Base-by-base conservation (phyloP, 768 basidiomycete species). In the Boletus barrowsii region DNA sequence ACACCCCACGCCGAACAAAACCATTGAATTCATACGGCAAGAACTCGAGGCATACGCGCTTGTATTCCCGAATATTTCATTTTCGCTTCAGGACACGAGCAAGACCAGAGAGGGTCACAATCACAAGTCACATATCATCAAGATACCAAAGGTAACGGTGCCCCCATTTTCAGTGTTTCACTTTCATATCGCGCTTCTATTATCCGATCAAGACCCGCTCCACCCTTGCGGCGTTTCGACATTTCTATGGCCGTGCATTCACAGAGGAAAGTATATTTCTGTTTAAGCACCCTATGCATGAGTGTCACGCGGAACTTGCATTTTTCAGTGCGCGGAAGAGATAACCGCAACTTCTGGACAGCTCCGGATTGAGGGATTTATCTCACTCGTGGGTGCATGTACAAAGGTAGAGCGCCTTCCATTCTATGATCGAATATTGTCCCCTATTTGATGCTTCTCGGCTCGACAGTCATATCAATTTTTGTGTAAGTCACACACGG, bases 21-120 rank as follows among this genome's bases (percentile, higher is more conserved):
- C 87, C 3, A 64, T 90, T 39, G 86, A 90, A 26, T 67, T 81
- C 15, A 78, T 93, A 56, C 83, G 83, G 52, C 81, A 79, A 62
- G 86, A 91, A 60, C 67, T 95, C 29, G 90, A 93, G 71, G 70
- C 75, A 8, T 83, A 86, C 57, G 86, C 90, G 0, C 73, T 96
- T 10, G 78, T 89, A 15, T 90, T 86, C 57, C 87, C 88, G 2
- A 58, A 76, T 6, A 84, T 93, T 13, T 67, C 80, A 1, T 93
- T 94, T 63, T 78, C 82, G 0, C 63, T 95, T 10, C 84, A 88
- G 61, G 79, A 85, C 62, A 68, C 75, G 6, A 72, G 73, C 36
- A 75, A 69, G 53, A 64, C 64, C 42, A 70, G 68, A 57, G 75
- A 76, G 41, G 47, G 49, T 18, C 62, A 66, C 41, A 60, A 64